A percentile compares a stretch with the other conserved stretches of the same genome.
phyloP scores from a whole-genome alignment of 345 rosid genomes.

The Chamaenerion angustifolium region DNA sequence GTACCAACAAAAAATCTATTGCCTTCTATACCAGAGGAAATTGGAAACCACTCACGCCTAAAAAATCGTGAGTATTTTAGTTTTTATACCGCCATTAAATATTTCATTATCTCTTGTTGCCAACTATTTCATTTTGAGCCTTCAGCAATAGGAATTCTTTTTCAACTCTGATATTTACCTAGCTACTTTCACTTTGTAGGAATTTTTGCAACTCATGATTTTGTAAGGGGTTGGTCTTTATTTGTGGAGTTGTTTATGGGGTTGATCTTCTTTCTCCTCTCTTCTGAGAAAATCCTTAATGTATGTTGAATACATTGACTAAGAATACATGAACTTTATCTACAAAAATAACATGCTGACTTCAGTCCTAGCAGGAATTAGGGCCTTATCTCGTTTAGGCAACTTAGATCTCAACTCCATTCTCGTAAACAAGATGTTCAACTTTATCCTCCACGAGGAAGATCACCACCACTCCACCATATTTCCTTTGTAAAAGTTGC shows the following conservation, averaged over 20 bases:
- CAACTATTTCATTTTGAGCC: too few relatives aligned
- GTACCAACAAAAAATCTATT: constrained; percentile 67
- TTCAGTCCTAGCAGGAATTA: constrained; percentile 56
- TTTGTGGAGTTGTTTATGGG: constrained; percentile 79
- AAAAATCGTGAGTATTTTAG: constrained; percentile 56
- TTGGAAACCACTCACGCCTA: constrained; percentile 66
- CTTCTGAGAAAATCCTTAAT: constrained; percentile 1
- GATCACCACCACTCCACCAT: too few relatives aligned
- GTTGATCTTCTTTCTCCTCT: constrained; percentile 34
- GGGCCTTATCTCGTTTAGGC: constrained; percentile 52
- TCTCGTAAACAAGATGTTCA: constrained; percentile 27
- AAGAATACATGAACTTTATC: constrained; percentile 10
- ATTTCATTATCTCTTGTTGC: not conserved
- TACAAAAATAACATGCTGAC: constrained; percentile 60
- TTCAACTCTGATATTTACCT: constrained; percentile 3
- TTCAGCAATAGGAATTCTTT: too few relatives aligned
- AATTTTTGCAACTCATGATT: constrained; percentile 47
- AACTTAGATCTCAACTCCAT: constrained; percentile 83
- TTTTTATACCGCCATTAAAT: not conserved
- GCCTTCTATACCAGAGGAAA: constrained; percentile 47
- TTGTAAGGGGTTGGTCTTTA: constrained; percentile 64
- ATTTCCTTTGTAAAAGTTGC: too few relatives aligned
- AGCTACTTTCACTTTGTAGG: constrained; percentile 23
- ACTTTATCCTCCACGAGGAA: not conserved
- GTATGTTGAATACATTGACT: constrained; percentile 14